phyloP scores from a whole-genome alignment of 495 filamentous ascomycete species.

The Lindgomyces ingoldianus region DNA sequence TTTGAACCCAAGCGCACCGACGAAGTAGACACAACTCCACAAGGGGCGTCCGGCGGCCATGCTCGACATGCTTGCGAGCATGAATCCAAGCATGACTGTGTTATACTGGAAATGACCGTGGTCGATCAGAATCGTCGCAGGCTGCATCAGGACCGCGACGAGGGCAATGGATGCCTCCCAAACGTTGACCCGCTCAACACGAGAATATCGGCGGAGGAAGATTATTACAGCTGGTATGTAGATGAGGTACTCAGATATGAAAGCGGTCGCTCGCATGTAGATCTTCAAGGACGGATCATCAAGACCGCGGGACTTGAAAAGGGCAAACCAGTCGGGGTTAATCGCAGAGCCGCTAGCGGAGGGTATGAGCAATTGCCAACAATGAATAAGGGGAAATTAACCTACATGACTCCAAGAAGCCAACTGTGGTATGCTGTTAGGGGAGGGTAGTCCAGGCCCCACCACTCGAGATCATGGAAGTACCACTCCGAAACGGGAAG shows the following conservation, averaged over 20 bases:
- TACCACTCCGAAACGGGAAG: conserved; percentile 95
- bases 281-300: conserved; percentile 81
- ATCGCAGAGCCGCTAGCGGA: conserved; percentile 69
- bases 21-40: conserved; percentile 91
- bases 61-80: conserved; percentile 81
- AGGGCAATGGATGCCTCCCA: conserved; percentile 85
- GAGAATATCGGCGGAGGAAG: conserved; percentile 76
- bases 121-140: conserved; percentile 87
- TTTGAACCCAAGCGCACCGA: conserved; percentile 90
- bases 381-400: neutral
- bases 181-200: conserved; percentile 65
- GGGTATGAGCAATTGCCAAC: conserved; percentile 28
- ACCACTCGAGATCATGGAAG: conserved; percentile 93
- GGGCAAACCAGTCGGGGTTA: conserved; percentile 84
- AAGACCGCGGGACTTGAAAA: conserved; percentile 76
- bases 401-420: conserved; percentile 80
- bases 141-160: conserved; percentile 88
- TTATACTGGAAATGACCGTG: conserved; percentile 99
- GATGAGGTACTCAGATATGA: conserved; percentile 84
- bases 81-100: conserved; percentile 92
- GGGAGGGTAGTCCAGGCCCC: conserved; percentile 96
- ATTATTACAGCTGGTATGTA: conserved; percentile 84
- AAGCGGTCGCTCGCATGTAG: conserved; percentile 89
- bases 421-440: conserved; percentile 98
- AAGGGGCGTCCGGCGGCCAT: conserved; percentile 80